These are phyloP conservation scores for Periconia digitata DNA, from an alignment of 2,329 filamentous ascomycete species.

Conservation along the genomic window DNA sequence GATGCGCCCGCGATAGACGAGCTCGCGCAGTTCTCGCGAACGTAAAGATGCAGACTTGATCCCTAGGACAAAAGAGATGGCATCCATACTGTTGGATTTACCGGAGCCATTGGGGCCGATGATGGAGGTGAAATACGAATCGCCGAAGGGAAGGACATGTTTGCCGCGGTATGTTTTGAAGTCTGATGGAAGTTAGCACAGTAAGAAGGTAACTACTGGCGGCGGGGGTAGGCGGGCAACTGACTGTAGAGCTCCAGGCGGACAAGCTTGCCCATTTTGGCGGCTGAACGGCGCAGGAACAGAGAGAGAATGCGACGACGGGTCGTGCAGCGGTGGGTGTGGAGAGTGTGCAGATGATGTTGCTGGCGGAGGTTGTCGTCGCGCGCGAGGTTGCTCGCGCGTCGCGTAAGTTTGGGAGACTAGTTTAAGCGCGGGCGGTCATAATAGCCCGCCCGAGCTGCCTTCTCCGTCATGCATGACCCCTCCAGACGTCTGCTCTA, in stretches of 20 bases:
- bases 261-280: slow-evolving; percentile 87
- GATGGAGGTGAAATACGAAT: slow-evolving; percentile 98
- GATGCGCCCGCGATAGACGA: slow-evolving; percentile 94
- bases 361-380: too few relatives aligned
- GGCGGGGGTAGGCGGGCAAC: slow-evolving; percentile 33
- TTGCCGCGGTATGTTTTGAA: slow-evolving; percentile 99
- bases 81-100: slow-evolving; percentile 99
- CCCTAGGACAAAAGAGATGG: slow-evolving; percentile 96
- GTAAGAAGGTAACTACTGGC: slow-evolving; percentile 3
- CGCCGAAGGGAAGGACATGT: slow-evolving; percentile 89
- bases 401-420: too few relatives aligned
- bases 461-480: too few relatives aligned
- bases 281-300: slow-evolving; percentile 12
- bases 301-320: slow-evolving; percentile 8
- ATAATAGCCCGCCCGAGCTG: too few relatives aligned
- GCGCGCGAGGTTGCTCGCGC: too few relatives aligned
- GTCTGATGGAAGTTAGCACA: slow-evolving; percentile 56
- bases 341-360: background rate
- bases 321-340: slow-evolving; percentile 1
- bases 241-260: slow-evolving; percentile 90
- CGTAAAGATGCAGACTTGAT: slow-evolving; percentile 98
- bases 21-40: slow-evolving; percentile 88
- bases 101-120: slow-evolving; percentile 99
- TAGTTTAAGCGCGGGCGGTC: too few relatives aligned
- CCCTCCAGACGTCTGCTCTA: too few relatives aligned